Evolutionary conservation across 306 rosid species (phyloP), one percentile per base, ranked within the genome.

Genomic region (Begonia peltatifolia): DNA sequence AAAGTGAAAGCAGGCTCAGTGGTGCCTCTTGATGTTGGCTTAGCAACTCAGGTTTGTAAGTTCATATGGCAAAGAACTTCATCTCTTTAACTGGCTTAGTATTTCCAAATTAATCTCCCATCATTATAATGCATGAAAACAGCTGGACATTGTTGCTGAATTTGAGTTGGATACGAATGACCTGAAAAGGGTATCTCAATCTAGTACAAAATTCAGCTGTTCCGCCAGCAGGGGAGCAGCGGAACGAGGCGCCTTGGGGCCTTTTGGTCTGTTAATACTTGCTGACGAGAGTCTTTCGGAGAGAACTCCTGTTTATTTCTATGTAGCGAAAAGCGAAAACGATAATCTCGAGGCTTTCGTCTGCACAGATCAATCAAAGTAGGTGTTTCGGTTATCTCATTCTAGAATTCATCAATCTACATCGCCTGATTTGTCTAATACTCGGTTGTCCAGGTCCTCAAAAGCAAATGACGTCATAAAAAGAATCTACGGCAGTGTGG

Each of bases 311-410:
- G 74, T 82, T 1, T 90, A 80, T 73, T 85, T 90, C 43, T 90
- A 80, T 66, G 68, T 83, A 50, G 71, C 52, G 35, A 85, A 80
- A 72, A 87, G 80, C 54, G 47, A 64, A 20, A 63, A 74, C 38
- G 90, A 87, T 66, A 67, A 53, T 54, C 74, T 85, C 25, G 67
- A 57, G 64, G 82, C 92, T 30, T 74, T 59, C 30, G 76, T 82
- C 51, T 90, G 97, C 56, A 61, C 79, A 7, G 97, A 90, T 61
- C 95, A 85, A 52, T 57, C 84, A 62, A 80, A 84, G 97, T 89
- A 72, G 14, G 46, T 42, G 46, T 16, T 1, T 10, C 14, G 13
- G 1, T 48, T 14, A 2, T 17, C 9, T 50, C 17, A 50, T 15
- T 9, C 16, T 15, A 50, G 48, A 44, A 44, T n/a, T n/a, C 14